Conservation (phyloP, 1,139 yeast genomes). For the Taphrina sp. region DNA sequence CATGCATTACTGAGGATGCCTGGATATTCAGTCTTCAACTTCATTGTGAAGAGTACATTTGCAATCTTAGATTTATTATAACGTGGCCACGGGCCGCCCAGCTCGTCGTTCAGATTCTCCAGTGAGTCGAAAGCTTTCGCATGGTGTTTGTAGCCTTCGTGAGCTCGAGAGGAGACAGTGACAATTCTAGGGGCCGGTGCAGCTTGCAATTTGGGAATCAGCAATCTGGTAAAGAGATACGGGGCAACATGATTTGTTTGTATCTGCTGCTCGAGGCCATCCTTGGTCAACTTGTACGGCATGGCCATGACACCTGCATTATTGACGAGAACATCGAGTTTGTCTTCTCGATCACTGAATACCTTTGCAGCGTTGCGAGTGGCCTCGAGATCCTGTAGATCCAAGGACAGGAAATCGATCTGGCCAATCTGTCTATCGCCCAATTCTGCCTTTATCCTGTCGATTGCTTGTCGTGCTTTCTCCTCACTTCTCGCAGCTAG, state of each 20-base stretch:
- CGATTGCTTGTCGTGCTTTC: conserved; percentile 46
- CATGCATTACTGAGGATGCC: conserved; percentile 34
- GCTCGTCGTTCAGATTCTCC: conserved; percentile 12
- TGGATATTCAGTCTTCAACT: conserved; percentile 33
- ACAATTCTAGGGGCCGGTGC: conserved; percentile 50
- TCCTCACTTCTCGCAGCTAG: conserved; percentile 47
- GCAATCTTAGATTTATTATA: conserved; percentile 39
- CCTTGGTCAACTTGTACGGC: conserved; percentile 36
- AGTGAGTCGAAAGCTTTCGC: conserved; percentile 29
- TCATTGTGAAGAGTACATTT: conserved; percentile 36
- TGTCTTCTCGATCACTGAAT: conserved; percentile 34
- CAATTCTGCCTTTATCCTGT: conserved; percentile 40
- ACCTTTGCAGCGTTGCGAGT: conserved; percentile 35
- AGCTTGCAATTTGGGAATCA: conserved; percentile 53
- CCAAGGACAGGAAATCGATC: conserved; percentile 43
- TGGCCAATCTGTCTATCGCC: conserved; percentile 39
- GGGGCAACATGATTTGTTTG: conserved; percentile 81
- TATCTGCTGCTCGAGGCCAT: conserved; percentile 52
- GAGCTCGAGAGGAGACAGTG: conserved; percentile 69
- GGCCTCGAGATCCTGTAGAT: conserved; percentile 49
- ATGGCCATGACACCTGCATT: conserved; percentile 38
- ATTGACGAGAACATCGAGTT: conserved; percentile 37
- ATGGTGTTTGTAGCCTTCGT: conserved; percentile 44
- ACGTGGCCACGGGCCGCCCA: conserved; percentile 28
- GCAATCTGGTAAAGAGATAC: conserved; percentile 62